These are phyloP conservation scores for Hypomontagnella submonticulosa DNA, from an alignment of 495 filamentous ascomycete species.

Conservation along the genomic window DNA sequence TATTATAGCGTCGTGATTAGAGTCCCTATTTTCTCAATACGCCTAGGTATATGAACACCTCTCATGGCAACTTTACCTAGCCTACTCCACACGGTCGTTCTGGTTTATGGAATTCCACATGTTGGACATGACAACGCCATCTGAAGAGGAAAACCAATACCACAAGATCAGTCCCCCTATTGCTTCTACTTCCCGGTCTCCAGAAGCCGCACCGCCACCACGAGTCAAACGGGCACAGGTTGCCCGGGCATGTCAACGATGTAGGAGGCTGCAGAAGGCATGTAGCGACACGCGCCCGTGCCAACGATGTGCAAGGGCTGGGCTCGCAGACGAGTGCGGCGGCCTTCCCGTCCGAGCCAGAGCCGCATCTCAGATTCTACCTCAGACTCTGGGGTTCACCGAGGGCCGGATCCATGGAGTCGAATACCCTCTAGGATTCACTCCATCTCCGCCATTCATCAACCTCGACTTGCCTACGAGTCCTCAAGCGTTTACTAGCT, in stretches of 20 bases:
- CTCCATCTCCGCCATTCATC: conserved; percentile 16
- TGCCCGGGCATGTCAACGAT: conserved; percentile 47
- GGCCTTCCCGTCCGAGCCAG: conserved; percentile 9
- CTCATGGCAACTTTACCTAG: conserved; percentile 8
- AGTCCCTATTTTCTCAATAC: too few species aligned
- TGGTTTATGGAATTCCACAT: background rate
- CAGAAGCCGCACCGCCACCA: conserved; percentile 8
- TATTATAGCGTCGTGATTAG: background rate
- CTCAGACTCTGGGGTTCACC: conserved; percentile 5
- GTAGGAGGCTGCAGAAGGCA: conserved; percentile 45
- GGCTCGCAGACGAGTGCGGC: conserved; percentile 43
- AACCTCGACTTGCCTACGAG: conserved; percentile 27
- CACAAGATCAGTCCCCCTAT: background rate
- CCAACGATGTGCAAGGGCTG: conserved; percentile 42
- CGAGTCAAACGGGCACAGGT: conserved; percentile 44
- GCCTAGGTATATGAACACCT: background rate
- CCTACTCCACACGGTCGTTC: conserved; percentile 1
- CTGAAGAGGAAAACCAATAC: background rate
- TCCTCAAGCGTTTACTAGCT: conserved; percentile 36
- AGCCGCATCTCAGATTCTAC: conserved; percentile 9
- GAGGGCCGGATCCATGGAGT: conserved; percentile 3
- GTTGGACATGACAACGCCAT: conserved; percentile 18
- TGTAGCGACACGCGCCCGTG: conserved; percentile 50
- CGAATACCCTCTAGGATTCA: conserved; percentile 1
- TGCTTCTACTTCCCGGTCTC: background rate